Evolutionary conservation across 108 stramenopile genomes (phyloP).

Genomic region (Schizochytrium sp.): DNA sequence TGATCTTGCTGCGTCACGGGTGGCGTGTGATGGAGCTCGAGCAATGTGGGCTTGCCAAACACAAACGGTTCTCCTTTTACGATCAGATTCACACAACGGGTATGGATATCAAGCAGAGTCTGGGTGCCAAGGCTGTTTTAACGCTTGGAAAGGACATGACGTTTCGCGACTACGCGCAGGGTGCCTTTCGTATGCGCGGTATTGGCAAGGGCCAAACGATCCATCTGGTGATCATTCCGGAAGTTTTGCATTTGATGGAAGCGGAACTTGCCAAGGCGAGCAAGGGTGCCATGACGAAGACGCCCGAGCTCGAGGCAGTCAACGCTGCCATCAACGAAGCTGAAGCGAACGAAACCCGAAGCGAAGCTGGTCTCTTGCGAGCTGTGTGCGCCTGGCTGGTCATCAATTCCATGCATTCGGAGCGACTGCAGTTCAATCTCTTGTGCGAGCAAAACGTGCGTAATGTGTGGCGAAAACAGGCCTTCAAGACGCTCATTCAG

Average conservation of each 20-base stretch:
- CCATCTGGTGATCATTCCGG: background rate
- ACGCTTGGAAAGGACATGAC: constrained; percentile 34
- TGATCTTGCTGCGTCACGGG: background rate
- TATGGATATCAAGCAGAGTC: constrained; percentile 28
- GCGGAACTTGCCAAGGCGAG: background rate
- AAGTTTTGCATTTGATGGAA: background rate
- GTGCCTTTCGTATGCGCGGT: constrained; percentile 26
- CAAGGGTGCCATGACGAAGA: background rate
- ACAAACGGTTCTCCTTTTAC: constrained; percentile 52
- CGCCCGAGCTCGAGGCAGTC: background rate
- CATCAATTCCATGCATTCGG: constrained; percentile 91
- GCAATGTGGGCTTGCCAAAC: constrained; percentile 24
- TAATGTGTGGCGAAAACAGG: constrained; percentile 85
- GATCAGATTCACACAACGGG: constrained; percentile 58
- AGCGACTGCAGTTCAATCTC: constrained; percentile 92
- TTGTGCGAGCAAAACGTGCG: constrained; percentile 84
- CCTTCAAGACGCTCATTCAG: constrained; percentile 62
- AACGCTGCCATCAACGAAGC: background rate
- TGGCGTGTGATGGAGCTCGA: constrained; percentile 28
- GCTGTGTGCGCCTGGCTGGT: constrained; percentile 93
- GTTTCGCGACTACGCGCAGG: constrained; percentile 30
- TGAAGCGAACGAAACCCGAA: background rate
- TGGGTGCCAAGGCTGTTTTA: constrained; percentile 15
- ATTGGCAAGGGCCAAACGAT: constrained; percentile 25
- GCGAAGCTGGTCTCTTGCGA: constrained; percentile 46